A percentile compares a stretch with the other conserved stretches of the same genome.
phyloP scores from a whole-genome alignment of 179 eudicot species.

The Camellia oleifera region DNA sequence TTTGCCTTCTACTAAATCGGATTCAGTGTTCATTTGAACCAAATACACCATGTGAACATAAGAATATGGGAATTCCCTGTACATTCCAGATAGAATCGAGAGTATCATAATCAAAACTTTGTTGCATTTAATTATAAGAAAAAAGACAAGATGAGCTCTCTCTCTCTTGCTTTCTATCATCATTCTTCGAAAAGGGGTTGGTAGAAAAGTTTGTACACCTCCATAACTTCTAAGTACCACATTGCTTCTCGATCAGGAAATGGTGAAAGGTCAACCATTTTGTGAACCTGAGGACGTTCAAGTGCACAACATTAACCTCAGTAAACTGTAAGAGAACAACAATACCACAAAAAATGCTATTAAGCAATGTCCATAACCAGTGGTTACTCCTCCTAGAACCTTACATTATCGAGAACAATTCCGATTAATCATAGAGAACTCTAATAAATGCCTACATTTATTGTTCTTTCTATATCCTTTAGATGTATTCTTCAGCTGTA shows the following conservation, averaged over 20 bases:
- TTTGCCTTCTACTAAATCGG: neutral
- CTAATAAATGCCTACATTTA: too few species aligned
- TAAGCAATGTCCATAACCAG: too few species aligned
- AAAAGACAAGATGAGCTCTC: neutral
- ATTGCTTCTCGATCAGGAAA: slow-evolving; percentile 81
- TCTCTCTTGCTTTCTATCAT: neutral
- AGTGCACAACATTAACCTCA: neutral
- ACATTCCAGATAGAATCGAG: neutral
- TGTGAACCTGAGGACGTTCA: slow-evolving; percentile 62
- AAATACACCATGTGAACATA: neutral
- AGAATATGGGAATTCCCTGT: neutral
- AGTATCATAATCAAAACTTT: neutral
- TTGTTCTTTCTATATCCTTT: too few species aligned
- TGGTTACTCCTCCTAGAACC: too few species aligned
- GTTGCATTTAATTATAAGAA: neutral
- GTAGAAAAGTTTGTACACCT: slow-evolving; percentile 81
- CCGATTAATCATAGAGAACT: too few species aligned
- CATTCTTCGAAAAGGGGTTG: slow-evolving; percentile 41
- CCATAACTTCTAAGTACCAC: slow-evolving; percentile 96
- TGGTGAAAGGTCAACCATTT: slow-evolving; percentile 81
- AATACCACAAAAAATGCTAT: neutral
- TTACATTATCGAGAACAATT: too few species aligned
- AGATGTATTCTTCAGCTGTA: too few species aligned
- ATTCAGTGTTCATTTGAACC: neutral
- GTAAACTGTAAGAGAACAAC: neutral